Evolutionary conservation across 192 early-diverging fungal genomes (phyloP).

Genomic region (Allomyces javanicus): DNA sequence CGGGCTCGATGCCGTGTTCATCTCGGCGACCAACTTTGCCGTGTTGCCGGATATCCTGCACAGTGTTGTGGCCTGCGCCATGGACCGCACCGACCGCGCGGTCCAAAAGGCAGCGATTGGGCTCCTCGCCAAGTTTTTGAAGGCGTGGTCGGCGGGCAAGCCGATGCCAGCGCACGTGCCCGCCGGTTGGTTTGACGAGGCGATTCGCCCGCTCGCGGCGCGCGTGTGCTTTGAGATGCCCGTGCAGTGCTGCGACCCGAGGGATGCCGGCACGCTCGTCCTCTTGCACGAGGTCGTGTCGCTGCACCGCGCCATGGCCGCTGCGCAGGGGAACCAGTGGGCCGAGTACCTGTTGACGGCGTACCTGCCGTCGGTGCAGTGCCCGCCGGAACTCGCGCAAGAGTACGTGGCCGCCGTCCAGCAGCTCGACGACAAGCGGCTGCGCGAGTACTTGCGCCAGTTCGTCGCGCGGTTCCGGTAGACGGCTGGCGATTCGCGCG

Average conservation of each 20-base stretch:
- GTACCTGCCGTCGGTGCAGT: conserved; percentile 44
- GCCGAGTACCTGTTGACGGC: conserved; percentile 14
- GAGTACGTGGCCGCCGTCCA: conserved; percentile 57
- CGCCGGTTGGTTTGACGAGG: conserved; percentile 9
- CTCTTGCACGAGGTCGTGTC: conserved; percentile 31
- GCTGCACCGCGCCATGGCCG: conserved; percentile 20
- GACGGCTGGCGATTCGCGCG: no score
- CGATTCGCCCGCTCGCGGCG: conserved; percentile 9
- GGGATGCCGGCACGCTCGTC: conserved; percentile 55
- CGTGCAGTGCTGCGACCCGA: conserved; percentile 47
- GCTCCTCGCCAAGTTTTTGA: conserved; percentile 43
- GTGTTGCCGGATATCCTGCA: conserved; percentile 28
- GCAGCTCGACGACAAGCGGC: conserved; percentile 39
- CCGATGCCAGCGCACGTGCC: conserved; percentile 2
- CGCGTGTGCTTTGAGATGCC: conserved; percentile 64
- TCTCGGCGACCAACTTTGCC: conserved; percentile 40
- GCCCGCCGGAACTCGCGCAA: conserved; percentile 36
- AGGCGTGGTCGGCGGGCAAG: conserved; percentile 28
- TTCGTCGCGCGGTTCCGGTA: background rate
- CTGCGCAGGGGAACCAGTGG: conserved; percentile 17
- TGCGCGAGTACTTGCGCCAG: conserved; percentile 42
- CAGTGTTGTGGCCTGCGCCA: conserved; percentile 41
- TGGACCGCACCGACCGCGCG: conserved; percentile 36
- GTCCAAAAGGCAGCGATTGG: conserved; percentile 47
- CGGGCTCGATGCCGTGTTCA: conserved; percentile 53